A percentile compares a stretch with the other conserved stretches of the same genome.
These are phyloP conservation scores for Podaxis sp. DNA, from an alignment of 768 basidiomycete species.

Conservation along the genomic window DNA sequence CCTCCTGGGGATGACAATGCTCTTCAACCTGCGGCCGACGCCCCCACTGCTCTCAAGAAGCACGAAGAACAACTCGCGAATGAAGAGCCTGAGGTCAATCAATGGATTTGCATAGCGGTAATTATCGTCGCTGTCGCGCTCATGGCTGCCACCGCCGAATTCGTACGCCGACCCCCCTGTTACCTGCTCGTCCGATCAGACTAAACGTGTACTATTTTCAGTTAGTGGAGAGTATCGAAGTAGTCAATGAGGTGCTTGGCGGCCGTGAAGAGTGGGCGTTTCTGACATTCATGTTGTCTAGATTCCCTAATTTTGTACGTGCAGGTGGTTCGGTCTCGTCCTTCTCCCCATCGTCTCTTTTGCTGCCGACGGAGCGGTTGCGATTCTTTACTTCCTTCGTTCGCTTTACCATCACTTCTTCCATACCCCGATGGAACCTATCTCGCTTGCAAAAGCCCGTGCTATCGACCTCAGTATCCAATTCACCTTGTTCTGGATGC, in stretches of 20 bases:
- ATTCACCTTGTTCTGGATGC: constrained; percentile 78
- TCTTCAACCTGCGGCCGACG: constrained; percentile 35
- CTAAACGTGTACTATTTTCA: constrained; percentile 17
- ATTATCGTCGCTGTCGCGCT: constrained; percentile 50
- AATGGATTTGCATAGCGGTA: constrained; percentile 54
- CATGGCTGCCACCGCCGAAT: constrained; percentile 70
- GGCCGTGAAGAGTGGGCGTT: constrained; percentile 50
- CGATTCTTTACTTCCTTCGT: constrained; percentile 52
- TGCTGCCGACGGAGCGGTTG: constrained; percentile 63
- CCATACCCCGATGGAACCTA: constrained; percentile 37
- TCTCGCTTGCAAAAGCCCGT: constrained; percentile 57
- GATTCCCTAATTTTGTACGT: neutral
- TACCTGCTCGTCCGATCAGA: neutral
- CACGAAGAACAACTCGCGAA: constrained; percentile 30
- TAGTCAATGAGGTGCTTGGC: constrained; percentile 35
- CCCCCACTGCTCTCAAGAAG: constrained; percentile 39
- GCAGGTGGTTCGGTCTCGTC: constrained; percentile 70
- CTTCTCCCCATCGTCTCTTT: constrained; percentile 72
- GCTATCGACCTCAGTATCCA: constrained; percentile 79
- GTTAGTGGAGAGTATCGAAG: constrained; percentile 64
- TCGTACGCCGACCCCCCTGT: constrained; percentile 34
- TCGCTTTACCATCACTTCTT: constrained; percentile 37
- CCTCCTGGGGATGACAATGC: constrained; percentile 59
- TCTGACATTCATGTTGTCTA: neutral
- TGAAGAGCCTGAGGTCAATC: constrained; percentile 54